Evolutionary conservation across 352 stramenopile species (phyloP), one percentile per base, ranked within the genome.

Genomic region (Peronosclerospora sorghi): DNA sequence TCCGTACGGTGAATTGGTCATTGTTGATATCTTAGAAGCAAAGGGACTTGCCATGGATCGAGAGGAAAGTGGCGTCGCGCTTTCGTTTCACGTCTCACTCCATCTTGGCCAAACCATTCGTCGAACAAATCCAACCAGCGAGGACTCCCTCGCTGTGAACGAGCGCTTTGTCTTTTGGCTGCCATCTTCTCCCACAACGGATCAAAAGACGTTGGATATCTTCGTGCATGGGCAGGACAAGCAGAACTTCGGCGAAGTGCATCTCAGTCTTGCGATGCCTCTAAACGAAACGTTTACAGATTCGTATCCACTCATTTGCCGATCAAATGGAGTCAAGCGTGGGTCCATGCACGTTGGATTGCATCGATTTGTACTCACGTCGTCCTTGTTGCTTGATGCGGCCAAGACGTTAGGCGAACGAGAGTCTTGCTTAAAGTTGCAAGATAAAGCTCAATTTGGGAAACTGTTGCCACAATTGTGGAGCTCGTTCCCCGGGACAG

Each of bases 121-220:
- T 17, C 56, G 62, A 27, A 72, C 71, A 0, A 40, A 41, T 12
- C 55, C 66, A 28, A 55, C 54, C 8, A 48, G 51, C 12, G 48
- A 43, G 13, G 58, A 46, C 4, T 41, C 18, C 20, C 38, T 39
- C 6, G 28, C 29, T 1, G 74, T 78, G 51, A 83, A 83, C 45
- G 70, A 85, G 21, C 69, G 75, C 0, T 87, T 87, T 36, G 68
- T 87, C 35, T 81, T 84, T 53, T 87, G 70, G 68, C 27, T 81
- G 14, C 59, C 69, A 18, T 72, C 69, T 0, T 73, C 66, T 9
- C 59, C 62, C 0, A 47, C 61, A 0, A 73, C 65, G 41, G 66
- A 78, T 14, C 47, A 68, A 27, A 58, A 58, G 8, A 54, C 60
- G 9, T 47, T 85, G 19, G 67, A 65, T 30, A 37, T 85, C 35